Conservation (phyloP, 352 stramenopile genomes). For the Globisporangium okanoganense region DNA sequence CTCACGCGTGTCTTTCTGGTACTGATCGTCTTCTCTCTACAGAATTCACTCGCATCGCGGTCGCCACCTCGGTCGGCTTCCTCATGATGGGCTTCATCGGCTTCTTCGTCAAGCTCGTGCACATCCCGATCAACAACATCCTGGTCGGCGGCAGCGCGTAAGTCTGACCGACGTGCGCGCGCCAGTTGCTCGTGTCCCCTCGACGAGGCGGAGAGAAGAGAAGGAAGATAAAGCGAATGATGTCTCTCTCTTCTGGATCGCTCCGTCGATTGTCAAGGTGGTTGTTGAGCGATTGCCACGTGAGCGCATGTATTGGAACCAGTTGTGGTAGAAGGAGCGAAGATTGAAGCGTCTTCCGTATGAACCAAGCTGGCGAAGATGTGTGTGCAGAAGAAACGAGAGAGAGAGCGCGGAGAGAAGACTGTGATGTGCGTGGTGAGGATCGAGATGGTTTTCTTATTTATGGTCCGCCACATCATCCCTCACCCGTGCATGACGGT, state of each 20-base stretch:
- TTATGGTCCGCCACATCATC: conserved; percentile 11
- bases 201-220: not conserved
- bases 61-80: conserved; percentile 96
- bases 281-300: not conserved
- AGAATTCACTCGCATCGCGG: conserved; percentile 96
- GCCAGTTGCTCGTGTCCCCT: not conserved
- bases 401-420: not conserved
- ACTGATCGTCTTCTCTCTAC: not conserved
- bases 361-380: too few relatives aligned
- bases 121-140: conserved; percentile 99
- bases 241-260: not conserved
- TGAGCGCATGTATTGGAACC: not conserved
- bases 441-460: conserved; percentile 14
- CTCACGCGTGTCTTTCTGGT: conserved; percentile 13
- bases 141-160: conserved; percentile 90
- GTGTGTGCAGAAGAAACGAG: too few relatives aligned
- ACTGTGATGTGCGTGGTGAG: not conserved
- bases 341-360: not conserved
- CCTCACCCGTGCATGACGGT: not conserved
- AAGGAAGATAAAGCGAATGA: not conserved
- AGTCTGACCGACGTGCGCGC: too few relatives aligned
- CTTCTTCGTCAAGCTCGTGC: conserved; percentile 99
- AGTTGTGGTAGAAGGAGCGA: not conserved
- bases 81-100: conserved; percentile 99
- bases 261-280: conserved; percentile 1